A percentile compares a stretch with the other conserved stretches of the same genome.
phyloP scores from a whole-genome alignment of 2,329 filamentous ascomycete species.

The Cladobotryum protrusum region DNA sequence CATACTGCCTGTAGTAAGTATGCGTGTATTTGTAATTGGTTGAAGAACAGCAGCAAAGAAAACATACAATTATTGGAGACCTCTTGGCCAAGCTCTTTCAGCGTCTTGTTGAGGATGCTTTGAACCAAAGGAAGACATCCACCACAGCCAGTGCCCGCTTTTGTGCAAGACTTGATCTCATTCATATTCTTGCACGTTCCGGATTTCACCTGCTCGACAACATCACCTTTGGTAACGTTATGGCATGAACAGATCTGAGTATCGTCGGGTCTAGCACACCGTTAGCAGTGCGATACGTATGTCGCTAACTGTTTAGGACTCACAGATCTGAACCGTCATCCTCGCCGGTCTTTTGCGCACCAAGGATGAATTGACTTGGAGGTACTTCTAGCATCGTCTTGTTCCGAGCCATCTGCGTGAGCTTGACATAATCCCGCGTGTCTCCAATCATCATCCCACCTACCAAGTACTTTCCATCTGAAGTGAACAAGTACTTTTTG shows the following conservation, averaged over 20 bases:
- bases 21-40: too few relatives aligned
- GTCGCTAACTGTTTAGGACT: too few relatives aligned
- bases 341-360: conserved; percentile 64
- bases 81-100: conserved; percentile 79
- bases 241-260: conserved; percentile 90
- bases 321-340: conserved; percentile 42
- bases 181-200: conserved; percentile 75
- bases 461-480: conserved; percentile 82
- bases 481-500: conserved; percentile 89
- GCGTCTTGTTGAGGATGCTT: conserved; percentile 83
- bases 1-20: conserved; percentile 43
- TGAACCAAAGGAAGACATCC: conserved; percentile 86
- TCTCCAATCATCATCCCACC: conserved; percentile 99
- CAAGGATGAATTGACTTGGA: conserved; percentile 77
- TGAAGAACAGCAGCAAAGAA: too few relatives aligned
- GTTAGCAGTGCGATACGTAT: too few relatives aligned
- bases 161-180: conserved; percentile 83
- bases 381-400: conserved; percentile 73
- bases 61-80: conserved; percentile 63
- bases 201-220: conserved; percentile 65
- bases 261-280: conserved; percentile 47
- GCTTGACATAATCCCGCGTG: conserved; percentile 81
- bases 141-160: conserved; percentile 84
- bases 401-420: conserved; percentile 80
- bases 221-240: conserved; percentile 81